A percentile compares a stretch with the other conserved stretches of the same genome.
Evolutionary conservation across 352 stramenopile species (phyloP).

Genomic region (Globisporangium iwayamae): DNA sequence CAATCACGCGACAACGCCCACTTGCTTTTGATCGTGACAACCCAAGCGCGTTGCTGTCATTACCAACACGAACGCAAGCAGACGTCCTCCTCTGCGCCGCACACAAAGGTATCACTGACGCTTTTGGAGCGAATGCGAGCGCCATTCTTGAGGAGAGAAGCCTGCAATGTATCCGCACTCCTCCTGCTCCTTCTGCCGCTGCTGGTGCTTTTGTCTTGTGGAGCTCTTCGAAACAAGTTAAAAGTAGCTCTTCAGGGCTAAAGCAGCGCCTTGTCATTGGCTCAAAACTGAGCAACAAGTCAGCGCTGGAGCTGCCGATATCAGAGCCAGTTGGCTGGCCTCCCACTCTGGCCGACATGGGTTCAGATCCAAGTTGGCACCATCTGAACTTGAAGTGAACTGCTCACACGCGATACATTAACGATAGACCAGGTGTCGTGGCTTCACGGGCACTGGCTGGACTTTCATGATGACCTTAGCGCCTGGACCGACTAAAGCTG

Average conservation of each 20-base stretch:
- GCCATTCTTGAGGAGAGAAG: not conserved
- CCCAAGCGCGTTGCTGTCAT: too few relatives aligned
- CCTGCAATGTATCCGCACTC: not conserved
- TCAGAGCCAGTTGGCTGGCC: not conserved
- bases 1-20: not conserved
- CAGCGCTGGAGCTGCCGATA: not conserved
- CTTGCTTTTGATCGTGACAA: not conserved
- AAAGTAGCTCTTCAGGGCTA: too few relatives aligned
- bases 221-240: not conserved
- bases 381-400: slow-evolving; percentile 3
- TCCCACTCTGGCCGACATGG: slow-evolving; percentile 1
- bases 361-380: slow-evolving; percentile 4
- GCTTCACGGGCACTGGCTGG: not conserved
- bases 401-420: not conserved
- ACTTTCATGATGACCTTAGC: not conserved
- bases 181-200: not conserved
- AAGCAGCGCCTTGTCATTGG: not conserved
- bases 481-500: not conserved
- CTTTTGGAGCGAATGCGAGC: too few relatives aligned
- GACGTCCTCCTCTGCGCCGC: too few relatives aligned
- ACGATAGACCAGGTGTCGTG: not conserved
- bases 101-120: too few relatives aligned
- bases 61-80: not conserved
- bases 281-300: not conserved
- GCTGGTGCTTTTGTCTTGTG: not conserved